Base-by-base conservation (phyloP, 805 yeast species). In the Starmera dryadoides region DNA sequence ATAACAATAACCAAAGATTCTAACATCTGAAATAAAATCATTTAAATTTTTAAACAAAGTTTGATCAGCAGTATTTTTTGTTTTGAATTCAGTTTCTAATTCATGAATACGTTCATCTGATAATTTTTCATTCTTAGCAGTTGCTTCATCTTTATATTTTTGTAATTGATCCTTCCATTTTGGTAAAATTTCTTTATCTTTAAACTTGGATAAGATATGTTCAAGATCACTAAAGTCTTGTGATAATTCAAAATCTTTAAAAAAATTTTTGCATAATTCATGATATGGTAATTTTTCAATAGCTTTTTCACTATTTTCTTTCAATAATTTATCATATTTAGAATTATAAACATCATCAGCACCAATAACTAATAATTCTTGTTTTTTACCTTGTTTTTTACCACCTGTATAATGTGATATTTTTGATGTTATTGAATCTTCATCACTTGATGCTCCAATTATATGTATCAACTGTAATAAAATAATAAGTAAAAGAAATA, bases 1-100 rank as follows among this genome's bases (percentile, higher is more conserved):
- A 36, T 39, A 52, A 30, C 58, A 53, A 11, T 43, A 26, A 8
- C 50, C 51, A 37, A 49, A 53, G n/a, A 47, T 34, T 33, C 56
- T 44, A 23, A 46, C 34, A 33, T 50, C 42, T 11, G 49, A 38
- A 34, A 42, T 42, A 37, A 40, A 43, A 6, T 45, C 39, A 32
- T 32, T 23, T 14, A 32, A n/a, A 8, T 32, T 20, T 3, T n/a
- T 10, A n/a, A 32, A 32, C 17, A 30, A 16, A 4, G 26, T 25
- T 6, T 32, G 18, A 9, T 32, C 34, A 17, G n/a, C 23, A 30
- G 32, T 11, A 17, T 30, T 10, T 16, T 30, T 30, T 4, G 11
- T 16, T 10, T 30, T 30, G 19, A 30, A 30, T 17, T 30, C 32
- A 6, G 9, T 16, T 16, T 30, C 19, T 12, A 30, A 17, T 11